Base-by-base conservation (phyloP, 768 basidiomycete species). In the Kwoniella sp. region DNA sequence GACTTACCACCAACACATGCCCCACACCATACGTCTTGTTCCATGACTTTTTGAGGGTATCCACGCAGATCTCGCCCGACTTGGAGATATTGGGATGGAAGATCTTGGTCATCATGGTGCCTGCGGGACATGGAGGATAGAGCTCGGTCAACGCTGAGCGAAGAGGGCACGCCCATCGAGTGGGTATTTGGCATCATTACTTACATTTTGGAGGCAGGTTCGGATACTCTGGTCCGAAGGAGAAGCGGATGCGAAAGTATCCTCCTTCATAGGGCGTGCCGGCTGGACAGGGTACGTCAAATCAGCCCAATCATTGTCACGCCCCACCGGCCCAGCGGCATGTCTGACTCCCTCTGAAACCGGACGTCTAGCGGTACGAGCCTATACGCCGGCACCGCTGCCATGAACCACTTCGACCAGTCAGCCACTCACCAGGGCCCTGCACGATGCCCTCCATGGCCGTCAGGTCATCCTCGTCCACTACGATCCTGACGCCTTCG, bases 21-120 rank as follows among this genome's bases (percentile, higher is more conserved):
- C 79, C 82, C 26, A 98, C 89, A 42, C 92, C 92, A 64, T 89
- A 92, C 11, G 84, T 81, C 20, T 87, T 81, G 71, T 90, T 87
- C 92, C 92, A 96, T 66, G 93, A 90, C 74, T 95, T 93, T 80
- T 95, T 96, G 22, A 96, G 77, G 6, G 91, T 96, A 77, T 92
- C 93, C 12, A 96, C 91, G 72, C 91, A 96, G 62, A 96, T 96
- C 75, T 95, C 91, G 14, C 91, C 91, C 0, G 81, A 74, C 28
- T 81, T 79, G 0, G 90, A 92, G 33, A 98, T 89, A 65, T 98
- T 98, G 0, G 93, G 92, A 66, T 96, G 92, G 75, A 96, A 96
- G 50, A 98, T 92, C 78, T 93, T 95, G 43, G 92, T 95, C n/a
- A 73, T 52, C 12, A 95, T 87, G 78, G 88, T 85, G 68, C 92